Evolutionary conservation across 495 filamentous ascomycete species (phyloP).

Genomic region (Jackrogersella minutella): DNA sequence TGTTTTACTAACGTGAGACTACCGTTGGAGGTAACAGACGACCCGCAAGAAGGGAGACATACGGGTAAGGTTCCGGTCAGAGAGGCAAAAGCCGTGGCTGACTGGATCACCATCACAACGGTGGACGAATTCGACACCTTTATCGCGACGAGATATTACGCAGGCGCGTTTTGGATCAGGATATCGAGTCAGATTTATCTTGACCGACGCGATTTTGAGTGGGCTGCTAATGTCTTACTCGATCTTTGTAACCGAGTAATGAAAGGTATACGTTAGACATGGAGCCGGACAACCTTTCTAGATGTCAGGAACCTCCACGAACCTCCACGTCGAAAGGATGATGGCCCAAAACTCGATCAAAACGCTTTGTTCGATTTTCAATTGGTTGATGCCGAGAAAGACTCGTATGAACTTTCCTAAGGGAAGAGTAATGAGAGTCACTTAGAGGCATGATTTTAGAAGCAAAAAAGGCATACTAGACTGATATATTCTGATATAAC

Average conservation of each 20-base stretch:
- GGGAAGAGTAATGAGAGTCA: background rate
- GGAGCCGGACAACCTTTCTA: background rate
- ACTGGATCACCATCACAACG: constrained; percentile 65
- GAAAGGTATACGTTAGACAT: constrained; percentile 54
- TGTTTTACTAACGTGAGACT: constrained; percentile 71
- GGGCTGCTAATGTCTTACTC: constrained; percentile 67
- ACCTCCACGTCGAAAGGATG: background rate
- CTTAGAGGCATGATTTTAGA: background rate
- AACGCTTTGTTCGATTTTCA: background rate
- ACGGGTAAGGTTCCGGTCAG: constrained; percentile 25
- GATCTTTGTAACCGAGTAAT: constrained; percentile 67
- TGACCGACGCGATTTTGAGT: constrained; percentile 79
- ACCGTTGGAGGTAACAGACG: constrained; percentile 59
- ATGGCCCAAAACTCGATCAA: background rate
- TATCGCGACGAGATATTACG: constrained; percentile 69
- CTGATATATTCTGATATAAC: too few species aligned
- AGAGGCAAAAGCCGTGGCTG: constrained; percentile 48
- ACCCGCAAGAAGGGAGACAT: constrained; percentile 33
- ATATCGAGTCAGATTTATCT: constrained; percentile 84
- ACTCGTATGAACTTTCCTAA: background rate
- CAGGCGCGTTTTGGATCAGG: constrained; percentile 70
- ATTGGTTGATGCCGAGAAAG: background rate
- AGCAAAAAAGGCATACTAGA: too few species aligned
- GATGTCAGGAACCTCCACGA: background rate
- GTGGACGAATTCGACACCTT: constrained; percentile 73